phyloP scores from a whole-genome alignment of 371 early-diverging fungal genomes.

The Lichtheimia ramosa region DNA sequence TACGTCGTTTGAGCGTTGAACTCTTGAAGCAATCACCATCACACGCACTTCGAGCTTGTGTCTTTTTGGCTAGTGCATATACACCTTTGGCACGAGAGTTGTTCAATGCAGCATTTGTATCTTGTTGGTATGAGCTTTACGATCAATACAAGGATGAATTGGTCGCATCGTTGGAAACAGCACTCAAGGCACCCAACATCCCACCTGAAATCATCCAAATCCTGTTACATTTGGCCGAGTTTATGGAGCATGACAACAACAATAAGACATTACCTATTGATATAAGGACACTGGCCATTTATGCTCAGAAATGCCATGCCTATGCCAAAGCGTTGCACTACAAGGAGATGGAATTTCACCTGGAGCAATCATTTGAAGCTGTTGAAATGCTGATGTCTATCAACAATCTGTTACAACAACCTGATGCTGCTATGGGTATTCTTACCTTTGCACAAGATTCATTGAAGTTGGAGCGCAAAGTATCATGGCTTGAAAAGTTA shows the following conservation, averaged over 20 bases:
- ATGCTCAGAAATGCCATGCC: conserved; percentile 94
- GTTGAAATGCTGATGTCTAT: conserved; percentile 93
- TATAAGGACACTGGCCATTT: conserved; percentile 85
- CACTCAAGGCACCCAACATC: conserved; percentile 81
- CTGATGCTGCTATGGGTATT: conserved; percentile 96
- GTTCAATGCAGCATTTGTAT: conserved; percentile 97
- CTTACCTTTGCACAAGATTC: conserved; percentile 88
- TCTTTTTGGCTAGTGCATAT: conserved; percentile 79
- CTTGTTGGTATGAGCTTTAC: conserved; percentile 93
- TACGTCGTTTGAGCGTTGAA: conserved; percentile 87
- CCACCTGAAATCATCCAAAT: conserved; percentile 93
- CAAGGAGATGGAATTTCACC: conserved; percentile 94
- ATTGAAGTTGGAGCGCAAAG: conserved; percentile 84
- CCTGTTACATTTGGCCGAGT: conserved; percentile 93
- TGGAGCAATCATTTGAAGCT: conserved; percentile 81
- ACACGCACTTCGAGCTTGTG: conserved; percentile 92
- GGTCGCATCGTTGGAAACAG: conserved; percentile 82
- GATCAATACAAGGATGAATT: conserved; percentile 94
- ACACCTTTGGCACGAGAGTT: conserved; percentile 87
- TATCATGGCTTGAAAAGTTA: conserved; percentile 94
- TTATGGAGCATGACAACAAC: conserved; percentile 98
- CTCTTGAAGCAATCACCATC: conserved; percentile 96
- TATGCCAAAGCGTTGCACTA: conserved; percentile 96
- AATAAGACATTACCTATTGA: conserved; percentile 95
- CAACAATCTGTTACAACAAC: conserved; percentile 94